phyloP scores from a whole-genome alignment of 2,329 filamentous ascomycete species.

The Colletotrichum tamarilloi region DNA sequence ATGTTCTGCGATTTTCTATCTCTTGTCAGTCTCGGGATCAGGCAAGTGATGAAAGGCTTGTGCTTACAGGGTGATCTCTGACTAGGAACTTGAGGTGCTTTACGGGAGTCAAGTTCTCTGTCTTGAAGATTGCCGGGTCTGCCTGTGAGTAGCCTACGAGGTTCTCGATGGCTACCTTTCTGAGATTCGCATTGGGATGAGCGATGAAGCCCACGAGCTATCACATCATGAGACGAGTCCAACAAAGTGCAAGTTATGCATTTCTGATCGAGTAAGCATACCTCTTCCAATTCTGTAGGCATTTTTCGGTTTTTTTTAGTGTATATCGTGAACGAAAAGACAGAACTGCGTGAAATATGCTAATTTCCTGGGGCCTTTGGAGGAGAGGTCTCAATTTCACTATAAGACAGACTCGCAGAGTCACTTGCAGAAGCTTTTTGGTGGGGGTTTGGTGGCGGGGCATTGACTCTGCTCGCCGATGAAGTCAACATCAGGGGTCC shows the following conservation, averaged over 20 bases:
- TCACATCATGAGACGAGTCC: constrained; percentile 14
- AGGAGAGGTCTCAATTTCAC: constrained; percentile 20
- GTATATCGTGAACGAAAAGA: not conserved
- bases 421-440: constrained; percentile 37
- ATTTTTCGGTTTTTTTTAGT: constrained; percentile 55
- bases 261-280: constrained; percentile 46
- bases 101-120: constrained; percentile 79
- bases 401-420: constrained; percentile 32
- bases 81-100: constrained; percentile 89
- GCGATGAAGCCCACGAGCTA: constrained; percentile 94
- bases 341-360: not conserved
- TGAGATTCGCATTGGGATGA: constrained; percentile 90
- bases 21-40: not conserved
- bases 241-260: constrained; percentile 10
- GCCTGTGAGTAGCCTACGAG: constrained; percentile 83
- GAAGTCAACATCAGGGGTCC: constrained; percentile 23
- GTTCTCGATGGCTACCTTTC: constrained; percentile 86
- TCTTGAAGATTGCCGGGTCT: constrained; percentile 86
- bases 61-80: constrained; percentile 81
- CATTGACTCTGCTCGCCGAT: constrained; percentile 31
- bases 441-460: constrained; percentile 35
- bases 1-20: constrained; percentile 89
- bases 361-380: constrained; percentile 16
- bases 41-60: not conserved
- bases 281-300: constrained; percentile 83